These are phyloP conservation scores for Paraphaeosphaeria sporulosa DNA, from an alignment of 2,329 filamentous ascomycete genomes.

Conservation along the genomic window DNA sequence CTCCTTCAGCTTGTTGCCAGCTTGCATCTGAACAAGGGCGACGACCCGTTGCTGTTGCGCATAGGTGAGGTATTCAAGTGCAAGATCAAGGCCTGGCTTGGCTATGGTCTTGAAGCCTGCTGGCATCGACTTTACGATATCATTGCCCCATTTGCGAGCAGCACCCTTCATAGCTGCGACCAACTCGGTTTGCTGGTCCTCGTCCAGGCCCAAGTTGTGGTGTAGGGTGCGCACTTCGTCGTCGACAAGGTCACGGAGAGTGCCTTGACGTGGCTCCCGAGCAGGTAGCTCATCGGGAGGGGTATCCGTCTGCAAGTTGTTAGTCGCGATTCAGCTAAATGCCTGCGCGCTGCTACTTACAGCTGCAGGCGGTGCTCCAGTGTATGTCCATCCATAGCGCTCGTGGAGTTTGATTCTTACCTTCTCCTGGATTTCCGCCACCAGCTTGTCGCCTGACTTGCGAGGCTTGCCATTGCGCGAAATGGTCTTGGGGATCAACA, in stretches of 20 bases:
- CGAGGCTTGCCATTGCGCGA: slow-evolving; percentile 6
- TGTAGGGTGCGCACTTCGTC: slow-evolving; percentile 2
- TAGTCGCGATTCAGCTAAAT: neutral
- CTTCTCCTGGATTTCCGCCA: slow-evolving; percentile 13
- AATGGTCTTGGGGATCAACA: neutral
- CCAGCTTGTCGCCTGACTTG: slow-evolving; percentile 16
- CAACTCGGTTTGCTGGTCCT: slow-evolving; percentile 27
- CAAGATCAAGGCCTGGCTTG: slow-evolving; percentile 22
- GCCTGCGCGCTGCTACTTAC: slow-evolving; percentile 11
- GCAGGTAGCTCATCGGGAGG: neutral
- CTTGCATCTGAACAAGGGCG: slow-evolving; percentile 11
- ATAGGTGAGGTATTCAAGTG: slow-evolving; percentile 22
- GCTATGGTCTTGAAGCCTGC: slow-evolving; percentile 6
- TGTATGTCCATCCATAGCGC: neutral
- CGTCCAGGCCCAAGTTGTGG: neutral
- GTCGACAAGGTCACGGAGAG: slow-evolving; percentile 14
- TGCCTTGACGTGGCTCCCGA: neutral
- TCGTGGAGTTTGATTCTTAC: slow-evolving; percentile 12
- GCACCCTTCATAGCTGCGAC: slow-evolving; percentile 15
- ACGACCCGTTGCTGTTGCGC: slow-evolving; percentile 17
- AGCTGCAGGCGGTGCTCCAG: neutral
- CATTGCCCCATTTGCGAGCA: slow-evolving; percentile 24
- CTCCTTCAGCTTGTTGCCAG: slow-evolving; percentile 7
- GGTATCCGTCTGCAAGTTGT: neutral
- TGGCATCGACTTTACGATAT: slow-evolving; percentile 13